A percentile compares a stretch with the other conserved stretches of the same genome.
Evolutionary conservation across 305 asterid genomes (phyloP).

Genomic region (Fraxinus sp.): DNA sequence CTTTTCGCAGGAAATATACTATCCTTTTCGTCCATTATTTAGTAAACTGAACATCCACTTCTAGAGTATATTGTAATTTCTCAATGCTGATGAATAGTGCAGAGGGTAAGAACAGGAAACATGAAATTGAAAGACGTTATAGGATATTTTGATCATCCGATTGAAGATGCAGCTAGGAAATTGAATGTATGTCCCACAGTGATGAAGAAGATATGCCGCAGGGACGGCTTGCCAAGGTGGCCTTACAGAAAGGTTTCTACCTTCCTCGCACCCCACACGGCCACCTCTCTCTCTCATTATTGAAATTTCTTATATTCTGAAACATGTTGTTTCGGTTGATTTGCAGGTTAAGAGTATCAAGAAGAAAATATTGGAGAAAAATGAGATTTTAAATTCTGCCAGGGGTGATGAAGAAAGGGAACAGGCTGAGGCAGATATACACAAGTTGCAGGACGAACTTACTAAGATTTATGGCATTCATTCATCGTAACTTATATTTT

Average conservation of each 20-base stretch:
- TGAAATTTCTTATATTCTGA: neutral
- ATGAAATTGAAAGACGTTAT: slow-evolving; percentile 59
- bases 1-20: neutral
- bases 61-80: neutral
- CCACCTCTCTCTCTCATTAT: neutral
- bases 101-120: slow-evolving; percentile 78
- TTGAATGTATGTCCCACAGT: slow-evolving; percentile 79
- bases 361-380: slow-evolving; percentile 39
- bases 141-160: slow-evolving; percentile 52
- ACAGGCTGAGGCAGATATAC: slow-evolving; percentile 36
- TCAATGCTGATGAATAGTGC: slow-evolving; percentile 16
- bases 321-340: neutral
- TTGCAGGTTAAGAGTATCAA: slow-evolving; percentile 64
- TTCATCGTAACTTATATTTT: slow-evolving; percentile 5
- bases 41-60: neutral
- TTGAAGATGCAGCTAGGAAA: slow-evolving; percentile 58
- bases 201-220: slow-evolving; percentile 76
- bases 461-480: slow-evolving; percentile 37
- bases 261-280: neutral
- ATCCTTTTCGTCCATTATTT: neutral
- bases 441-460: slow-evolving; percentile 45
- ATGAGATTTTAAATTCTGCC: slow-evolving; percentile 24
- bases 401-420: slow-evolving; percentile 40
- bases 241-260: slow-evolving; percentile 70
- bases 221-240: slow-evolving; percentile 69